Base-by-base conservation (phyloP, 345 rosid species). In the Kandelia obovata region DNA sequence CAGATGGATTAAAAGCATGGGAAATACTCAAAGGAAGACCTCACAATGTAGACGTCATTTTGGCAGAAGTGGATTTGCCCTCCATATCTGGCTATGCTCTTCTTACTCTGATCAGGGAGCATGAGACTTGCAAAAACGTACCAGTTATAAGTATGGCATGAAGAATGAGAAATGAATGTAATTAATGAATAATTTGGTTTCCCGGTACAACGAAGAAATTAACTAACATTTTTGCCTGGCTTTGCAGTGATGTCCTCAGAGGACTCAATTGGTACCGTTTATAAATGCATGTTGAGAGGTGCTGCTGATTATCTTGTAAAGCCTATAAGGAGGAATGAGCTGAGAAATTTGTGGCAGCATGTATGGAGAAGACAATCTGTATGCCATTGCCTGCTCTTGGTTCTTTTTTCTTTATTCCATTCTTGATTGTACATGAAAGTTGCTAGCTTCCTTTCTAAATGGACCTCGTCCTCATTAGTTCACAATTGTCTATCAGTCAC, bases 1-100 rank as follows among this genome's bases (percentile, higher is more conserved):
- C 96, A 47, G 96, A 95, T 85, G 99, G 99, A 46, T 80, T 95
- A 59, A 86, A 86, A 78, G 99, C 98, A n/a, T 95, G 99, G 99
- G 95, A 92, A 85, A 78, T 86, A 71, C 81, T 90, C 27, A 88
- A 84, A 79, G 92, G 83, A 68, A 83, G 82, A 32, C 88, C 94
- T 0, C 81, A 80, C 58, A 73, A 79, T 52, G 67, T 90, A 27
- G 99, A 95, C 75, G 81, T 95, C 75, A 87, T 95, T 74, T 71
- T 95, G 79, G 85, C 99, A 0, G 99, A 95, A 79, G 96, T 90
- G 60, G 96, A 90, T 73, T 80, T 95, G 58, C 99, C 99, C 53
- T 82, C 92, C 4, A 85, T 95, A 67, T 88, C 96, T 39, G 99
- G 99, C 82, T 87, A 76, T 58, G 80, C 97, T 55, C 98, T 95